Percentiles rank a stretch among this genome's conserved stretches.
Conservation (phyloP, 305 asterid genomes). For the Fraxinus velutina region DNA sequence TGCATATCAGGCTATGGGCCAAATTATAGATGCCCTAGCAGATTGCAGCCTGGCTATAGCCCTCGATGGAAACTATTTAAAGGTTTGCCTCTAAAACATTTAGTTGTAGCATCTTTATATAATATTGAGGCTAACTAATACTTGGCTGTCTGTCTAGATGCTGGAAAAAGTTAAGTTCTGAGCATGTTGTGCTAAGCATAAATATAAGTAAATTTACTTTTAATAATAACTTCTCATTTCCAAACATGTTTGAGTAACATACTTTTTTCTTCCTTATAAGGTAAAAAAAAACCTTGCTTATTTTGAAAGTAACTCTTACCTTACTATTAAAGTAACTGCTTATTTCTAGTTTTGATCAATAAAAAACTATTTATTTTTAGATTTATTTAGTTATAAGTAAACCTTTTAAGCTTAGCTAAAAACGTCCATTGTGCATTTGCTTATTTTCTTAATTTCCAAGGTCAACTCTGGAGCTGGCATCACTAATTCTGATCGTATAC, state of each 20-base stretch:
- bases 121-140: background rate
- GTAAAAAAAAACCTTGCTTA: background rate
- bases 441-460: background rate
- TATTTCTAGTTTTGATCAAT: background rate
- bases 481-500: background rate
- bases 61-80: constrained; percentile 71
- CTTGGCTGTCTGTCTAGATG: constrained; percentile 10
- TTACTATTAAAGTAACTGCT: background rate
- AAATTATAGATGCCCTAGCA: constrained; percentile 82
- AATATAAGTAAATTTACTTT: background rate
- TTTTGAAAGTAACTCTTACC: background rate
- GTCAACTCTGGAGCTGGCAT: background rate
- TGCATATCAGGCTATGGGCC: constrained; percentile 85
- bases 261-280: background rate
- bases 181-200: background rate
- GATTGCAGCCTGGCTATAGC: constrained; percentile 96
- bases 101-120: constrained; percentile 8
- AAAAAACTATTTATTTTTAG: background rate
- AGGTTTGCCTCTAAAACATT: constrained; percentile 50
- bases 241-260: background rate
- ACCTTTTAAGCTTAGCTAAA: background rate
- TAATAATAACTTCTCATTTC: background rate
- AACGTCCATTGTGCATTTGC: background rate
- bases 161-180: background rate
- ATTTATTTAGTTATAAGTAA: background rate